Evolutionary conservation across 129 eudicot genomes (phyloP).

Genomic region (Ambrosia trifida): DNA sequence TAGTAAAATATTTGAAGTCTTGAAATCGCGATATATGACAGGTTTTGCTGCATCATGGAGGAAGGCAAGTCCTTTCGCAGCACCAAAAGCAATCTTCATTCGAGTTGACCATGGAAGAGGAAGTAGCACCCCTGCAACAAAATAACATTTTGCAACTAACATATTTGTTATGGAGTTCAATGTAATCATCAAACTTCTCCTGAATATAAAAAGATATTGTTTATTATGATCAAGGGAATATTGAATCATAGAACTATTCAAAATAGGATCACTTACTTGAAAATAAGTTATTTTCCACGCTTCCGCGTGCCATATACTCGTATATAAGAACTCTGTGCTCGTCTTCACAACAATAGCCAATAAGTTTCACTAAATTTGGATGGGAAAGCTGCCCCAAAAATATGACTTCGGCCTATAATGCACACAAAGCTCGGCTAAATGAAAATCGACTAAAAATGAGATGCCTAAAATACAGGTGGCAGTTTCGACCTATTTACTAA

Average conservation of each 20-base stretch:
- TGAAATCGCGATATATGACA: slow-evolving; percentile 92
- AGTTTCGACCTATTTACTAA: not conserved
- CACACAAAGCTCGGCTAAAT: slow-evolving; percentile 19
- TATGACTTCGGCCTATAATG: slow-evolving; percentile 82
- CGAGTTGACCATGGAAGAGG: slow-evolving; percentile 92
- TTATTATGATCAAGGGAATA: slow-evolving; percentile 10
- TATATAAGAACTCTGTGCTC: slow-evolving; percentile 85
- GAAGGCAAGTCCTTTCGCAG: slow-evolving; percentile 94
- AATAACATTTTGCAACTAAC: slow-evolving; percentile 15
- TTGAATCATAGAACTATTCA: not conserved
- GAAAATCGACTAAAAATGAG: not conserved
- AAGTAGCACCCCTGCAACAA: slow-evolving; percentile 82
- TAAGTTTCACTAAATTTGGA: slow-evolving; percentile 87
- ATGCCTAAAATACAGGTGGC: not conserved
- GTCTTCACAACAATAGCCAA: slow-evolving; percentile 92
- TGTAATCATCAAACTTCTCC: slow-evolving; percentile 12
- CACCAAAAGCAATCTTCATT: slow-evolving; percentile 95
- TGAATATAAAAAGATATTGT: not conserved
- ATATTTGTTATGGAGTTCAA: slow-evolving; percentile 10
- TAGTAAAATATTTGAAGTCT: slow-evolving; percentile 83
- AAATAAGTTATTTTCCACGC: slow-evolving; percentile 85
- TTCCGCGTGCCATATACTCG: slow-evolving; percentile 89
- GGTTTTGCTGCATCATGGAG: slow-evolving; percentile 93
- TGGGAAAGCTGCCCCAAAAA: slow-evolving; percentile 97
- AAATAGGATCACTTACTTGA: slow-evolving; percentile 58